Evolutionary conservation across 106 monocot genomes (phyloP), one percentile per base, ranked within the genome.

Genomic region (Cymbidium sinense): DNA sequence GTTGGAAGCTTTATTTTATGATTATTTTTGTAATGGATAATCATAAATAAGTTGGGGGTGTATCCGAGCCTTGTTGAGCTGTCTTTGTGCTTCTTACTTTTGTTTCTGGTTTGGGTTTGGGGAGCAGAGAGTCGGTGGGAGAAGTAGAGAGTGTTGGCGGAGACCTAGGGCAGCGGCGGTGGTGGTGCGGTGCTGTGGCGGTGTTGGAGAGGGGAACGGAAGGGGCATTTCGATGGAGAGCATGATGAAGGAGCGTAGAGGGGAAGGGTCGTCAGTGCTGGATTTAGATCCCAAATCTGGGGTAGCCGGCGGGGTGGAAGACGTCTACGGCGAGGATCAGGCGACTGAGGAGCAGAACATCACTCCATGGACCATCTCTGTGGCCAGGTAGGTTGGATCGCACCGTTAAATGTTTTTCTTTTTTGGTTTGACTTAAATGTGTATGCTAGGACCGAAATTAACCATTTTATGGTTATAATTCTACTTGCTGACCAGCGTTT

Each of bases 321-420:
- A 93, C 76, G 73, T 83, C 17, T 89, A 91, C 78, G 91, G 91
- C 76, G 93, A 93, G 86, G 96, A 96, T 81, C 86, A 78, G 9
- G 93, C 93, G 55, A 91, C 96, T 20, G 96, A 96, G 83, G 93
- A 96, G 44, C 93, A 93, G 78, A 81, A 91, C 70, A 88, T 96
- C 71, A 93, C 96, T 19, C 96, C 96, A 1, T 96, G 93, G 93
- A 85, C 93, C 30, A n/a, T 89, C 52, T 89, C 91, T 39, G 91
- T 96, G 17, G 91, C 93, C 61, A 96, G 96, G 96, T 96, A 71
- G 20, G 71, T 37, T 31, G 0, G 18, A 71, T 70, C 34, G 33
- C 3, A 28, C 70, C 33, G 2, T n/a, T 64, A 27, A 64, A 64
- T 27, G 3, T 64, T n/a, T 64, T 28, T 23, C 11, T 64, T 64